Conservation (phyloP, 208 protist genomes). For the Crithidia sp. region DNA sequence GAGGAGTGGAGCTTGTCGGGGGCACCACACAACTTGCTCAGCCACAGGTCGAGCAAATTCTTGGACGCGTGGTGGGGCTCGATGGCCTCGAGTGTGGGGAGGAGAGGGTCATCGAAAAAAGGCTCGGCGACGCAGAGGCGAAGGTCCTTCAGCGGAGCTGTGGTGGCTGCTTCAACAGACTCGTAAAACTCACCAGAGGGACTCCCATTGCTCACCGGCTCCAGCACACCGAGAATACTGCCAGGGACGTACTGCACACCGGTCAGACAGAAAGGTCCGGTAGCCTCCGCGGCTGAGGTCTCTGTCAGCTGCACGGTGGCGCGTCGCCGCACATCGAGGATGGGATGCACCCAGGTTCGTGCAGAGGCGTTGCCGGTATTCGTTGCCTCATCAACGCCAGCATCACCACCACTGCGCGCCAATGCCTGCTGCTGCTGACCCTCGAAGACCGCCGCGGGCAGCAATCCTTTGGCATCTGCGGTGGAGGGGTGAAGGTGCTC, state of each 20-base stretch:
- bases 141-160: conserved; percentile 25
- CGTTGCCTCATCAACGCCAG: too few species aligned
- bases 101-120: conserved; percentile 37
- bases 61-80: conserved; percentile 40
- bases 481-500: conserved; percentile 11
- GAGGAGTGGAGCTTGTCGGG: conserved; percentile 31
- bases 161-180: background rate
- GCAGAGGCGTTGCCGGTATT: background rate
- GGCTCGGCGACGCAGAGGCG: conserved; percentile 25
- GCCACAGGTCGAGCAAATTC: conserved; percentile 39
- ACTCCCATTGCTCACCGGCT: background rate
- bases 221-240: conserved; percentile 22
- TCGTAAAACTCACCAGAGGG: background rate
- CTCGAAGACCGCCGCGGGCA: conserved; percentile 47
- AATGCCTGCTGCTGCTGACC: conserved; percentile 28
- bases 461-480: conserved; percentile 27
- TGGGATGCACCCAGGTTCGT: conserved; percentile 40
- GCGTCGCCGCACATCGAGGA: conserved; percentile 43
- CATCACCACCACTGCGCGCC: too few species aligned
- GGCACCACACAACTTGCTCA: conserved; percentile 42
- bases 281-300: background rate
- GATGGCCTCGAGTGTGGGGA: conserved; percentile 46
- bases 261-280: background rate
- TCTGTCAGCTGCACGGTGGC: conserved; percentile 1
- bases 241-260: conserved; percentile 22